phyloP scores from a whole-genome alignment of 208 protist species.

The Trypanosoma scelopori region DNA sequence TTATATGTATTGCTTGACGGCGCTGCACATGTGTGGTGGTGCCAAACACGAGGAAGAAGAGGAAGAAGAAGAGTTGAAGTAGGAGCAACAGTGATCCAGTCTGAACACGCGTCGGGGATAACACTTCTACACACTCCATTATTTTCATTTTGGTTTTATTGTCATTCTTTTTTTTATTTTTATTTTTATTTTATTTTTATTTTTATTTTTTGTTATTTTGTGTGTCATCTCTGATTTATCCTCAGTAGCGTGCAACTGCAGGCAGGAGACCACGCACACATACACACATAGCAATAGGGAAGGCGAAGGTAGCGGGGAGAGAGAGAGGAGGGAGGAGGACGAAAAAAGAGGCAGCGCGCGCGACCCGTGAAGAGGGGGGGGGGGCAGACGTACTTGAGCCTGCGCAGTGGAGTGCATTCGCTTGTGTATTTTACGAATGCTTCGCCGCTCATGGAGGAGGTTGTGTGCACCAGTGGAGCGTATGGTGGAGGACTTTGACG shows the following conservation, averaged over 20 bases:
- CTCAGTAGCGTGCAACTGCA: neutral
- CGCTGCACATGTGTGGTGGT: no score
- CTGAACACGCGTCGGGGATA: neutral
- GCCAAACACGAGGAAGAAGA: neutral
- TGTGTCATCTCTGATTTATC: neutral
- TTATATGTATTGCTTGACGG: no score
- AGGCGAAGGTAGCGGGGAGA: neutral
- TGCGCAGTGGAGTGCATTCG: constrained; percentile 1
- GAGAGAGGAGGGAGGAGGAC: neutral
- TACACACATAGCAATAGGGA: no score
- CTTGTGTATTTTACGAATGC: constrained; percentile 30
- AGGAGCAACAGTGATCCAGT: neutral
- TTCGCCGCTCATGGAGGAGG: constrained; percentile 37
- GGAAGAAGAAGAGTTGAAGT: neutral
- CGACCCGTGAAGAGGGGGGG: neutral
- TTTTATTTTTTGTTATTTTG: constrained; percentile 11
- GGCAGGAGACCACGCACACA: neutral
- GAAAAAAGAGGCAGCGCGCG: neutral
- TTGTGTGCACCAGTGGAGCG: constrained; percentile 62
- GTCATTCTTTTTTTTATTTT: no score
- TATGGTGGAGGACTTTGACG: constrained; percentile 94
- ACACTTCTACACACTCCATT: neutral
- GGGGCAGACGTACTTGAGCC: neutral
- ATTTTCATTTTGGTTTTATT: no score
- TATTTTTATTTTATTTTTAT: no score